Conservation (phyloP, 345 rosid genomes). For the Clausena lansium region DNA sequence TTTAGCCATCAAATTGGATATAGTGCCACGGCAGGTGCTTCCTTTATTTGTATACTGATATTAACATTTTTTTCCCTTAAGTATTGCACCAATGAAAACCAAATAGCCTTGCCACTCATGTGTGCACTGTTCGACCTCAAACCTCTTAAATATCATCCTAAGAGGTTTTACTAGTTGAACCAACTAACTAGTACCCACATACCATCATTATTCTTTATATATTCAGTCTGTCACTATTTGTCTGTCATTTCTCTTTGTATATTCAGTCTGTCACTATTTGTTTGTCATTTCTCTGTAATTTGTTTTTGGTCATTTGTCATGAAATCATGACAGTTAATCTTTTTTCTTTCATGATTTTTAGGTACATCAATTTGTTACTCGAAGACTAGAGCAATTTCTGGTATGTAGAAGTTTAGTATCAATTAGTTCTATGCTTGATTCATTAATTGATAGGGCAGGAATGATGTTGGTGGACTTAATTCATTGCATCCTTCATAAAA, state of each 20-base stretch:
- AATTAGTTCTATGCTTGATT: neutral
- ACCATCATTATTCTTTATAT: neutral
- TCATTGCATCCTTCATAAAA: neutral
- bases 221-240: neutral
- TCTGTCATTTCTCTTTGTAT: neutral
- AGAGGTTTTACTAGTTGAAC: neutral
- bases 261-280: neutral
- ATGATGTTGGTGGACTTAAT: neutral
- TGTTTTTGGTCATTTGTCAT: neutral
- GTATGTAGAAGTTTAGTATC: slow-evolving; percentile 40
- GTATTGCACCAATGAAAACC: too few species aligned
- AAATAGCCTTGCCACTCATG: neutral
- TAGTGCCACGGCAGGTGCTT: neutral
- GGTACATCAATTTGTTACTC: slow-evolving; percentile 77
- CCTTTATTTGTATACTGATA: neutral
- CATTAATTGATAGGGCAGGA: neutral
- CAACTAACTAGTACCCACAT: neutral
- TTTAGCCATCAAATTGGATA: neutral
- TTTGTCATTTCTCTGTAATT: neutral
- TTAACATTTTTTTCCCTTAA: too few species aligned
- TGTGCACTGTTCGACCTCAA: neutral
- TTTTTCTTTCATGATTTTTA: slow-evolving; percentile 20
- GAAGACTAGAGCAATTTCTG: slow-evolving; percentile 94
- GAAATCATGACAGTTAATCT: neutral
- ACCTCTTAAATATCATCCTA: neutral